Percentiles rank a stretch among this genome's conserved stretches.
Evolutionary conservation across 2,329 filamentous ascomycete genomes (phyloP).

Genomic region (Fusarium sp.): DNA sequence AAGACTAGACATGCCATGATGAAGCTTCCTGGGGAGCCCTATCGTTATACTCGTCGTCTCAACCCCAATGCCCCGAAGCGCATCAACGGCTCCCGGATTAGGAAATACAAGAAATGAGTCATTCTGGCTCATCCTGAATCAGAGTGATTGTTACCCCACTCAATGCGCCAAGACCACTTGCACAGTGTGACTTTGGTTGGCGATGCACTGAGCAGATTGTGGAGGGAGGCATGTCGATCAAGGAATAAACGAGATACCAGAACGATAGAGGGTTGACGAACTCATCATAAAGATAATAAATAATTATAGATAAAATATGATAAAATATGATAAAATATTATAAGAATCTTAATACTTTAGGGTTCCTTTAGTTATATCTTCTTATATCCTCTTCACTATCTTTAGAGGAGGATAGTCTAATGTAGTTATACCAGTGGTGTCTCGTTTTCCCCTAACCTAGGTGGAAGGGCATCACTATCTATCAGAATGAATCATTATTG

Average conservation of each 20-base stretch:
- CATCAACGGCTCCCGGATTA: slow-evolving; percentile 17
- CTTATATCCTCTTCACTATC: not conserved
- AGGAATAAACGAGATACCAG: too few relatives aligned
- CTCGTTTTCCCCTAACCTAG: too few relatives aligned
- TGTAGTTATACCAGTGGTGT: too few relatives aligned
- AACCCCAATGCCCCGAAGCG: not conserved
- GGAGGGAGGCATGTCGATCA: too few relatives aligned
- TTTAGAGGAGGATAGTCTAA: not conserved
- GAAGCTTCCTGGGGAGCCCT: not conserved
- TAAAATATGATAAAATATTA: not conserved
- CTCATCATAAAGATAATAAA: too few relatives aligned
- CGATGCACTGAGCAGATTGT: too few relatives aligned
- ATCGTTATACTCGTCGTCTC: not conserved
- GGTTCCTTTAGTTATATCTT: not conserved
- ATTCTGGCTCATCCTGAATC: slow-evolving; percentile 46
- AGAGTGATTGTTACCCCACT: not conserved
- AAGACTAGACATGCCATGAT: too few relatives aligned
- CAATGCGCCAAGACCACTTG: too few relatives aligned
- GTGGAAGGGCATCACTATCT: slow-evolving; percentile 1
- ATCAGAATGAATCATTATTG: slow-evolving; percentile 42
- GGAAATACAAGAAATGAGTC: slow-evolving; percentile 44
- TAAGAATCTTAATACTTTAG: not conserved
- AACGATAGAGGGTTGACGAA: too few relatives aligned
- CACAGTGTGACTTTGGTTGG: too few relatives aligned
- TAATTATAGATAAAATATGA: not conserved